Evolutionary conservation across 2,329 filamentous ascomycete species (phyloP).

Genomic region (Didymella exigua): DNA sequence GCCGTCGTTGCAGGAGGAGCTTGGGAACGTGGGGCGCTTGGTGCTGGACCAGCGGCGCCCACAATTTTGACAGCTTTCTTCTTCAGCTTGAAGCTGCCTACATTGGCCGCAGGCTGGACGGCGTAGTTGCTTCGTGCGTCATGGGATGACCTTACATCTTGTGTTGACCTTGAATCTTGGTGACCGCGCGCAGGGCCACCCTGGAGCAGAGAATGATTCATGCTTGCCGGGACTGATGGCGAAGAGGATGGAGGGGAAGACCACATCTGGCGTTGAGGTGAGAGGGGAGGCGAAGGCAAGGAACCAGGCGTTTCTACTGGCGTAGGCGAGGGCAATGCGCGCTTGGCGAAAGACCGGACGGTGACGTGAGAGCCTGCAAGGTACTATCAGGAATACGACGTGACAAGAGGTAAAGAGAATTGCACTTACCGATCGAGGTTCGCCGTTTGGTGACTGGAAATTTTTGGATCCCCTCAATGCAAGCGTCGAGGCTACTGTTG

Average conservation of each 20-base stretch:
- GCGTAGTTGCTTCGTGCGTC: slow-evolving; percentile 24
- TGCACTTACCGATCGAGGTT: slow-evolving; percentile 5
- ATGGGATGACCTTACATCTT: slow-evolving; percentile 1
- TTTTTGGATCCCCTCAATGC: slow-evolving; percentile 25
- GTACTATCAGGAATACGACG: not conserved
- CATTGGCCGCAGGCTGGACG: slow-evolving; percentile 26
- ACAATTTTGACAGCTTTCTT: slow-evolving; percentile 39
- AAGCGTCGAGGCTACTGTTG: slow-evolving; percentile 20
- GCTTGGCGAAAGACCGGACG: not conserved
- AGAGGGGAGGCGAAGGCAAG: slow-evolving; percentile 16
- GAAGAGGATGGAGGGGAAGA: not conserved
- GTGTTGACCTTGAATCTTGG: not conserved
- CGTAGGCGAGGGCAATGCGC: not conserved
- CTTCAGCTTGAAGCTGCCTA: slow-evolving; percentile 33
- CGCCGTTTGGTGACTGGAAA: slow-evolving; percentile 15
- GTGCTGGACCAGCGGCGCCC: slow-evolving; percentile 19
- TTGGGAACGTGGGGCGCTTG: not conserved
- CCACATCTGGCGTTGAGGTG: not conserved
- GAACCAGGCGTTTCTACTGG: not conserved
- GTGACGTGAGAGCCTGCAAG: not conserved
- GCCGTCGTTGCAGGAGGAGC: not conserved
- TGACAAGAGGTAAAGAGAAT: not conserved
- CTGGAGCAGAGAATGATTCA: slow-evolving; percentile 22
- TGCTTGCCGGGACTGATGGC: not conserved
- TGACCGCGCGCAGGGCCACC: slow-evolving; percentile 1